Evolutionary conservation across 345 rosid genomes (phyloP).

Genomic region (Salix viminalis): DNA sequence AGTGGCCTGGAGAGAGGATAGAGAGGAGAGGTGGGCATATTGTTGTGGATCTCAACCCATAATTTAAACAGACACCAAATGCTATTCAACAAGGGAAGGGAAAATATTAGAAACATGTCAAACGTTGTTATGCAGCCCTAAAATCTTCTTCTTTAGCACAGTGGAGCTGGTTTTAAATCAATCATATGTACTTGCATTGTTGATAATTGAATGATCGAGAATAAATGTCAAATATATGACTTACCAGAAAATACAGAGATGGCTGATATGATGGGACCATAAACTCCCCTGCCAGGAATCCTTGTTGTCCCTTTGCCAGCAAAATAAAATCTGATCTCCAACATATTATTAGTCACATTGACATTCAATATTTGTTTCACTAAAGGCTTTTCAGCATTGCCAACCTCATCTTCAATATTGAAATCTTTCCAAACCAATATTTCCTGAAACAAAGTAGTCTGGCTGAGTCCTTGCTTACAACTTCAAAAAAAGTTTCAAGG

Average conservation of each 20-base stretch:
- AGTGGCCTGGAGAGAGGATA: no score
- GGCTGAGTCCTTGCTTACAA: neutral
- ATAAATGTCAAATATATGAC: neutral
- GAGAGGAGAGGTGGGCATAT: neutral
- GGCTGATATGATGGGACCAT: slow-evolving; percentile 27
- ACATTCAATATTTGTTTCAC: slow-evolving; percentile 16
- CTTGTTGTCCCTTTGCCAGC: slow-evolving; percentile 28
- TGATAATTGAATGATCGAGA: neutral
- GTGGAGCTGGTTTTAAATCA: neutral
- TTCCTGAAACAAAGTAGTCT: slow-evolving; percentile 11
- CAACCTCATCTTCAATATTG: slow-evolving; percentile 24
- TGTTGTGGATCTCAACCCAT: no score
- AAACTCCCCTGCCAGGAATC: slow-evolving; percentile 21
- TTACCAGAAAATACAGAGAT: slow-evolving; percentile 24
- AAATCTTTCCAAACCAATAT: slow-evolving; percentile 16
- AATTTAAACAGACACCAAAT: no score
- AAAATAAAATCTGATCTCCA: slow-evolving; percentile 24
- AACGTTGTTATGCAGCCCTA: neutral
- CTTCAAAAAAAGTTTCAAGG: neutral
- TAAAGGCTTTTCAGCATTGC: slow-evolving; percentile 8
- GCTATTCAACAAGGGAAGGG: no score
- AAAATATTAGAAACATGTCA: no score
- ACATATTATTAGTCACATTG: slow-evolving; percentile 14
- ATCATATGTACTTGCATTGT: neutral
- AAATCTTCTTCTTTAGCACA: neutral